Evolutionary conservation across 495 filamentous ascomycete genomes (phyloP), one percentile per base, ranked within the genome.

Genomic region (Penicillium atrosanguineum): DNA sequence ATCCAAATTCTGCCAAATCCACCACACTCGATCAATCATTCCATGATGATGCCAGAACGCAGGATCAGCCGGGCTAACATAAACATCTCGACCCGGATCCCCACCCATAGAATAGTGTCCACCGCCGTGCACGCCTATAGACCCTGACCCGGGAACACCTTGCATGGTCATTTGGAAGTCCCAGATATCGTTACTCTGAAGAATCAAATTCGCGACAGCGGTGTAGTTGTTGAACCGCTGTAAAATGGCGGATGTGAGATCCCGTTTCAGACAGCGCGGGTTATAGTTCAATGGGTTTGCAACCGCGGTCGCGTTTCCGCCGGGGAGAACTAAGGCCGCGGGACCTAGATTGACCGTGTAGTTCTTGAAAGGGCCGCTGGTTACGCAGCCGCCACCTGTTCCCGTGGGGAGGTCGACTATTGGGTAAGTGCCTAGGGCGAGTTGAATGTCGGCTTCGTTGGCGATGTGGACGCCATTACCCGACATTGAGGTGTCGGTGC

Each of bases 41-140:
- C 76, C 81, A 63, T 90, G 87, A 64, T 89, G 87, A 19, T 85
- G 74, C 59, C 72, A 90, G 68, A 90, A 90, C 12, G 73, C 78
- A 7, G 86, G 86, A 52, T 89, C 87, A 7, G 82, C 81, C 3
- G 84, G 79, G 26, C 76, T 82, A 18, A 71, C 74, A 56, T 75
- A 87, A 34, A 83, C 60, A 64, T 87, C 85, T 19, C 80, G 76
- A 3, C 77, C 79, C 0, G 81, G 78, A 63, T 87, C 80, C 36
- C 82, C 85, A 28, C 78, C 86, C 48, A 87, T 80, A 6, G 77
- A 72, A 61, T 80, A 83, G 57, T 90, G 87, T 8, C 84, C 86
- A 12, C 75, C 83, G 9, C 79, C 79, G 62, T 86, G 87, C 7
- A 86, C 75, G 8, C 84, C 83, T 39, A 83, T 66, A 47, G 68